Percentiles rank a stretch among this genome's conserved stretches.
Conservation (phyloP, 2,329 filamentous ascomycete species). For the Ploettnerulaceae sp. region DNA sequence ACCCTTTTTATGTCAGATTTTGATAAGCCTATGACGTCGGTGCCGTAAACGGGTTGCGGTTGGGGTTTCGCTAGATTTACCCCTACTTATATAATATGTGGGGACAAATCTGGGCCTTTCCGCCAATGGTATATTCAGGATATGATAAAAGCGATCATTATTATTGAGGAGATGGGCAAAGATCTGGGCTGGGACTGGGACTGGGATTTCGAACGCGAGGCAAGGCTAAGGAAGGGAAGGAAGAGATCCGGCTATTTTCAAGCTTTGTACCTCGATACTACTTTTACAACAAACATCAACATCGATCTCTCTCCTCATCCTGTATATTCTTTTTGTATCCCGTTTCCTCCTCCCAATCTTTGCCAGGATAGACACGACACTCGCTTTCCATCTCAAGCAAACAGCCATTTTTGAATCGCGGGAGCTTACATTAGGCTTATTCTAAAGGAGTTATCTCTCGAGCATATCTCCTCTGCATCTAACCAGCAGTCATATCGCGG, state of each 20-base stretch:
- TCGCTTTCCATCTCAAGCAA: constrained; percentile 1
- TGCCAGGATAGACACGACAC: constrained; percentile 4
- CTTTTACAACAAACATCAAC: background rate
- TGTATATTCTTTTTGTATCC: background rate
- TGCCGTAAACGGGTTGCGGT: background rate
- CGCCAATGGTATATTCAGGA: too few species aligned
- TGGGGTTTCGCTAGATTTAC: background rate
- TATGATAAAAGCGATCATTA: too few species aligned
- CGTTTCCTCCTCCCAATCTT: background rate
- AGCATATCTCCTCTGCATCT: background rate
- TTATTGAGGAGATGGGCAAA: too few species aligned
- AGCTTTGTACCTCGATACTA: background rate
- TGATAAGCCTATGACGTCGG: background rate
- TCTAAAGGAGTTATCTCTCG: background rate
- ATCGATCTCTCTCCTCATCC: background rate
- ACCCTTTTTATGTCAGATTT: too few species aligned
- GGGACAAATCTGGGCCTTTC: background rate
- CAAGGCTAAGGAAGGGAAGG: too few species aligned
- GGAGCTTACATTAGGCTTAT: background rate
- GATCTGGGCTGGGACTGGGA: too few species aligned
- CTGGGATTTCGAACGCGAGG: too few species aligned
- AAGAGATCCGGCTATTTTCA: background rate
- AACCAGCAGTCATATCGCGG: background rate
- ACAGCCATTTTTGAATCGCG: background rate
- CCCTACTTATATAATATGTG: background rate